Conservation (phyloP, 495 filamentous ascomycete species). For the Penicillium nucicola region DNA sequence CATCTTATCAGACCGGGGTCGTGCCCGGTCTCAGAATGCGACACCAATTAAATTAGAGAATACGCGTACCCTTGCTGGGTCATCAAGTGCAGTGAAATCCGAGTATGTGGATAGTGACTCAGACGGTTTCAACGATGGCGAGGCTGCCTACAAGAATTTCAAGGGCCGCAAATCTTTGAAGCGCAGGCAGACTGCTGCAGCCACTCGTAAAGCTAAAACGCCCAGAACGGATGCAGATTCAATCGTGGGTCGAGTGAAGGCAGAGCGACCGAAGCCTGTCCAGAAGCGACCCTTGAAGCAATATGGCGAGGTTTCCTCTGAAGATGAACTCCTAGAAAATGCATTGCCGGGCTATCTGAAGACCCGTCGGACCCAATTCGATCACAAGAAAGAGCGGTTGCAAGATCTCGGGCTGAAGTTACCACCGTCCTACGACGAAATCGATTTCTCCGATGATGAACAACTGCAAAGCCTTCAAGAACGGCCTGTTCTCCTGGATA, state of each 20-base stretch:
- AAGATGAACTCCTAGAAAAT: conserved; percentile 58
- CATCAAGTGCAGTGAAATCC: conserved; percentile 15
- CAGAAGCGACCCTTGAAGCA: conserved; percentile 24
- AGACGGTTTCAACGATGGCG: conserved; percentile 44
- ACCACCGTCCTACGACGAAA: conserved; percentile 74
- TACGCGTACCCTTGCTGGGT: conserved; percentile 8
- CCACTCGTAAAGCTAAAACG: conserved; percentile 44
- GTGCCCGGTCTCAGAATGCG: neutral
- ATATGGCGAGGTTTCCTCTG: conserved; percentile 43
- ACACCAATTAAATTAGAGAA: conserved; percentile 8
- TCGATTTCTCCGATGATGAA: conserved; percentile 89
- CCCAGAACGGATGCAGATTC: conserved; percentile 22
- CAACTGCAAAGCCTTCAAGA: conserved; percentile 59
- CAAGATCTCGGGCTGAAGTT: conserved; percentile 68
- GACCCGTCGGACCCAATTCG: conserved; percentile 48
- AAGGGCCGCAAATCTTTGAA: conserved; percentile 56
- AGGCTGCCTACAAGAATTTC: conserved; percentile 55
- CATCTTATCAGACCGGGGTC: conserved; percentile 2
- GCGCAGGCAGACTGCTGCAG: conserved; percentile 49
- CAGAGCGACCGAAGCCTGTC: conserved; percentile 12
- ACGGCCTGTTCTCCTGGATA: conserved; percentile 62
- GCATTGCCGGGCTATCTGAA: conserved; percentile 58
- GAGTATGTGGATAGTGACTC: conserved; percentile 30
- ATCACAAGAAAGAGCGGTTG: conserved; percentile 52
- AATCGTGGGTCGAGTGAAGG: conserved; percentile 31